Evolutionary conservation across 2,329 filamentous ascomycete species (phyloP).

Genomic region (Monosporascus sp.): DNA sequence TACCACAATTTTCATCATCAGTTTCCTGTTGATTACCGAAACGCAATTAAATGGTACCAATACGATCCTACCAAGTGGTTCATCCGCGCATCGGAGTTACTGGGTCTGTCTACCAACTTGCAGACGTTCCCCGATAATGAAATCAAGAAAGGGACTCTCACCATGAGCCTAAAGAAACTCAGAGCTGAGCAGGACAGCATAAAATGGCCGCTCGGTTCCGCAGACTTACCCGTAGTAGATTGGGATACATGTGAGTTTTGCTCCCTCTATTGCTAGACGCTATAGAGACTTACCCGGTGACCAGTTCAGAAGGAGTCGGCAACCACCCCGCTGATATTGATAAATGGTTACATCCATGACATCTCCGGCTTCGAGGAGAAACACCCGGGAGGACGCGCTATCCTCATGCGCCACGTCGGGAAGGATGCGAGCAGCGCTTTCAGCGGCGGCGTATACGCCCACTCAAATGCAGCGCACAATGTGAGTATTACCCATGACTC

Average conservation of each 20-base stretch:
- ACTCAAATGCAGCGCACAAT: neutral
- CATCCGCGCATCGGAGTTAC: slow-evolving; percentile 79
- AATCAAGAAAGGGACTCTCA: slow-evolving; percentile 39
- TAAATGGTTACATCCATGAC: neutral
- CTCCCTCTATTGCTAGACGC: neutral
- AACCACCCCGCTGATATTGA: neutral
- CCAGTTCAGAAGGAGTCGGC: neutral
- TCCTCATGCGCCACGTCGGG: neutral
- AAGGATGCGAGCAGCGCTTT: neutral
- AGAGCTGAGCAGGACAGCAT: neutral
- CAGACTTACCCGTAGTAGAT: neutral
- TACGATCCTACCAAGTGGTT: slow-evolving; percentile 90
- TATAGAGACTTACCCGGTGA: no score
- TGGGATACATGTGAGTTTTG: neutral
- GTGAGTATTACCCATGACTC: neutral
- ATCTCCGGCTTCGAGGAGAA: neutral
- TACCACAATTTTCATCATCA: slow-evolving; percentile 98
- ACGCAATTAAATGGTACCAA: slow-evolving; percentile 86
- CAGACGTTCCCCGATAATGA: slow-evolving; percentile 91
- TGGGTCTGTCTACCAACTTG: slow-evolving; percentile 78
- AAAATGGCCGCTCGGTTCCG: neutral
- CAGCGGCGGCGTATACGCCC: neutral
- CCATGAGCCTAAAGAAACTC: neutral
- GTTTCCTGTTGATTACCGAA: slow-evolving; percentile 89
- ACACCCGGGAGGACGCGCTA: neutral